These are phyloP conservation scores for Penicillium daleae DNA, from an alignment of 495 filamentous ascomycete species.

Conservation along the genomic window DNA sequence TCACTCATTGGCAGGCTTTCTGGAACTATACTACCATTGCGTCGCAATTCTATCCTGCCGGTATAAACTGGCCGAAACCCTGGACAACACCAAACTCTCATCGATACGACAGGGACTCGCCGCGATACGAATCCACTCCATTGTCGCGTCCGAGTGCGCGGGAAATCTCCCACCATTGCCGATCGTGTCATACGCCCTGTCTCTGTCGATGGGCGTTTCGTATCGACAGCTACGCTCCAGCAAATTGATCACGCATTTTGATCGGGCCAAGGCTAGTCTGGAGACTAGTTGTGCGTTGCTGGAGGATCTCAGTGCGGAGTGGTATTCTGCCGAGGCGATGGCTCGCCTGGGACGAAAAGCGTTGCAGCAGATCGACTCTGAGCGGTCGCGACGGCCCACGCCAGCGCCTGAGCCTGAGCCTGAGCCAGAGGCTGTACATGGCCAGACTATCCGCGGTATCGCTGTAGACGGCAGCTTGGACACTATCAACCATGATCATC, in stretches of 20 bases:
- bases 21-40: constrained; percentile 73
- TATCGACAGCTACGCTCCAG: constrained; percentile 74
- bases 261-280: constrained; percentile 63
- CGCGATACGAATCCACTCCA: constrained; percentile 65
- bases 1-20: constrained; percentile 46
- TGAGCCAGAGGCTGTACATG: too few species aligned
- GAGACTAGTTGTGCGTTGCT: constrained; percentile 60
- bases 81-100: constrained; percentile 47
- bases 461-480: too few species aligned
- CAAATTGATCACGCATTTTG: constrained; percentile 63
- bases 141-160: constrained; percentile 57
- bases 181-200: constrained; percentile 68
- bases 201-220: constrained; percentile 68
- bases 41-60: constrained; percentile 65
- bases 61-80: constrained; percentile 40
- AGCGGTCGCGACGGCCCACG: constrained; percentile 8
- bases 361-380: constrained; percentile 35
- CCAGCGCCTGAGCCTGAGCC: background rate
- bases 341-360: constrained; percentile 56
- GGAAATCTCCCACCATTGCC: constrained; percentile 61
- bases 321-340: constrained; percentile 66
- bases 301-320: constrained; percentile 57
- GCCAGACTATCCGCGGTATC: too few species aligned
- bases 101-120: constrained; percentile 65
- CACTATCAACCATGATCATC: too few species aligned